Evolutionary conservation across 345 rosid genomes (phyloP).

Genomic region (Arabidopsis suecica): DNA sequence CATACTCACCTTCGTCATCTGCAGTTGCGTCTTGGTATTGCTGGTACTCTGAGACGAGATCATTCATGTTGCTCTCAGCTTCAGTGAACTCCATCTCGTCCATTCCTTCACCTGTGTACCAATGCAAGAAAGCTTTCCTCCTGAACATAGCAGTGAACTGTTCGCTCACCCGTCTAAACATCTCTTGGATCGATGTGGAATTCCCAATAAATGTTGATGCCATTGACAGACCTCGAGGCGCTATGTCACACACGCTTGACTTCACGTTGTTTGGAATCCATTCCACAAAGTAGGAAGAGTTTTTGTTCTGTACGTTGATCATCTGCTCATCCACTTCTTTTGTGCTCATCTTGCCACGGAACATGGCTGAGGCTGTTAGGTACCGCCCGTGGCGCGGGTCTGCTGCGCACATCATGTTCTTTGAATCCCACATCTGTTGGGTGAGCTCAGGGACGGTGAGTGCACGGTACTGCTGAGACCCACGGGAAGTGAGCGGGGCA

Average conservation of each 20-base stretch:
- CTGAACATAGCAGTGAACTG: constrained; percentile 93
- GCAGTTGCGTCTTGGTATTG: constrained; percentile 88
- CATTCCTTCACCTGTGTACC: constrained; percentile 90
- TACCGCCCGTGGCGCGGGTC: constrained; percentile 79
- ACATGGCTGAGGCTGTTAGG: constrained; percentile 79
- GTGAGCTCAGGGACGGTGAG: constrained; percentile 83
- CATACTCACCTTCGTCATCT: constrained; percentile 73
- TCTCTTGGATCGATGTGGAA: constrained; percentile 82
- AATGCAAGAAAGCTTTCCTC: constrained; percentile 88
- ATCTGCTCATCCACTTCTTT: constrained; percentile 87
- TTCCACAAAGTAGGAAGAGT: constrained; percentile 81
- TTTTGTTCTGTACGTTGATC: constrained; percentile 87
- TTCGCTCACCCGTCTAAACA: constrained; percentile 84
- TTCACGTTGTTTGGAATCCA: constrained; percentile 89
- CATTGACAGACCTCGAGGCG: constrained; percentile 78
- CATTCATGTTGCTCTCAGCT: constrained; percentile 85
- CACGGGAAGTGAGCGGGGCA: constrained; percentile 75
- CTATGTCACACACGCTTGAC: constrained; percentile 84
- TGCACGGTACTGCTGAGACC: constrained; percentile 77
- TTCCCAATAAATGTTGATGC: constrained; percentile 80
- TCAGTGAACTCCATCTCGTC: constrained; percentile 90
- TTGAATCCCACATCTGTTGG: constrained; percentile 88
- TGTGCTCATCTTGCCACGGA: constrained; percentile 90
- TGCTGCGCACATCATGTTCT: constrained; percentile 86
- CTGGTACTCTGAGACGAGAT: constrained; percentile 79